Conservation (phyloP, 192 early-diverging fungal species). For the Mortierella claussenii region DNA sequence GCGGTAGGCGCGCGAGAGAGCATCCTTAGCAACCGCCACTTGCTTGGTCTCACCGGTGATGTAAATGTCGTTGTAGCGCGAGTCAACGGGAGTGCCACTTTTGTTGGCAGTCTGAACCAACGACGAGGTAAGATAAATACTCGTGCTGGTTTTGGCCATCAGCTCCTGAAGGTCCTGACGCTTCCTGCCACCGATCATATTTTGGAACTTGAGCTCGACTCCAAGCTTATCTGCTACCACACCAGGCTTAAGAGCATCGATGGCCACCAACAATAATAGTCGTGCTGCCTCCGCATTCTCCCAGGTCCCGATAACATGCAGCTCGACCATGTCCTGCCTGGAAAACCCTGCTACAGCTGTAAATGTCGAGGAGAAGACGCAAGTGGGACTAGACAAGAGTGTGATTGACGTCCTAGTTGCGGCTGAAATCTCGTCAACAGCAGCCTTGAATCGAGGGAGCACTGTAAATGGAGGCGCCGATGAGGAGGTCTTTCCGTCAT, state of each 20-base stretch:
- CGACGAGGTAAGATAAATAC: slow-evolving; percentile 79
- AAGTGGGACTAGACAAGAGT: slow-evolving; percentile 15
- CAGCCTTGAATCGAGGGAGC: slow-evolving; percentile 27
- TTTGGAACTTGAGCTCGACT: slow-evolving; percentile 64
- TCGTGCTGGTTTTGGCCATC: slow-evolving; percentile 76
- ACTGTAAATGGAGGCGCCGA: slow-evolving; percentile 12
- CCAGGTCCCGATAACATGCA: slow-evolving; percentile 40
- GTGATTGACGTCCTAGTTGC: slow-evolving; percentile 36
- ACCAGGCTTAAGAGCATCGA: slow-evolving; percentile 36
- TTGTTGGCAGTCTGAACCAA: slow-evolving; percentile 55
- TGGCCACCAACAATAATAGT: slow-evolving; percentile 32
- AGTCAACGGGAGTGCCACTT: slow-evolving; percentile 36
- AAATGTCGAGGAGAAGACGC: neutral
- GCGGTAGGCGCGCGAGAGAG: slow-evolving; percentile 54
- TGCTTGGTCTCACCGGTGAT: slow-evolving; percentile 69
- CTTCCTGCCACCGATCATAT: slow-evolving; percentile 78
- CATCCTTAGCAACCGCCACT: slow-evolving; percentile 65
- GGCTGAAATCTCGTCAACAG: slow-evolving; percentile 41
- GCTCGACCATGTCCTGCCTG: slow-evolving; percentile 28
- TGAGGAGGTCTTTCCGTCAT: neutral
- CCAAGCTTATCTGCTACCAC: slow-evolving; percentile 28
- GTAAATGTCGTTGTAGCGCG: slow-evolving; percentile 66
- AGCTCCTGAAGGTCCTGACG: slow-evolving; percentile 67
- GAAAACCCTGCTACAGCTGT: neutral
- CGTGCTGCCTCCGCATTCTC: slow-evolving; percentile 50